Evolutionary conservation across 163 green algal genomes (phyloP).

Genomic region (Trebouxia gelatinosa): DNA sequence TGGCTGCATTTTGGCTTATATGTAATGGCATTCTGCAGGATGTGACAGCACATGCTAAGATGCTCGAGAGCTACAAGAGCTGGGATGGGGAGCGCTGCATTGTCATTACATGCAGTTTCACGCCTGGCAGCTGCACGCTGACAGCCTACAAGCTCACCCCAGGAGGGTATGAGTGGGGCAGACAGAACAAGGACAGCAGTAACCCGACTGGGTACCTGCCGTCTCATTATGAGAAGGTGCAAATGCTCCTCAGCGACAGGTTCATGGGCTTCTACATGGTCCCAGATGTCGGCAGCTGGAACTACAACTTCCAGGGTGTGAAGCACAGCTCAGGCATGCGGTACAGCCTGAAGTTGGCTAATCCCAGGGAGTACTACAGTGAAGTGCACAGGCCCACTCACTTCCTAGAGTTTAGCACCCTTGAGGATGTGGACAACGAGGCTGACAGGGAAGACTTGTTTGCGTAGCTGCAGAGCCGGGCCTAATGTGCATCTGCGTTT

Average conservation of each 20-base stretch:
- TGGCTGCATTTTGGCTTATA: not conserved
- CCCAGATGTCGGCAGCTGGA: constrained; percentile 92
- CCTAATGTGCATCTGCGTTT: too few species aligned
- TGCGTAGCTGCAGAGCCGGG: too few species aligned
- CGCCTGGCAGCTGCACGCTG: constrained; percentile 91
- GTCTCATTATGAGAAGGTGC: constrained; percentile 95
- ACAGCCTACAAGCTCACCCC: constrained; percentile 98
- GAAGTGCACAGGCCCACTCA: constrained; percentile 91
- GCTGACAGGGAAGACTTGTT: constrained; percentile 59
- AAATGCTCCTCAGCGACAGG: constrained; percentile 90
- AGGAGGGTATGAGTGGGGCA: constrained; percentile 95
- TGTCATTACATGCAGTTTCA: constrained; percentile 94
- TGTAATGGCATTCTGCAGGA: constrained; percentile 45
- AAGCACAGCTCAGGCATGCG: constrained; percentile 79
- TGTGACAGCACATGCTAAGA: constrained; percentile 85
- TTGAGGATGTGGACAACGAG: constrained; percentile 63
- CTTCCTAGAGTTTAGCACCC: constrained; percentile 94
- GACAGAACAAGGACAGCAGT: constrained; percentile 85
- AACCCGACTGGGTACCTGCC: constrained; percentile 89
- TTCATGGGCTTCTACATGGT: constrained; percentile 99
- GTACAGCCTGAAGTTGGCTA: constrained; percentile 88
- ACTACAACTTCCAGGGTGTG: constrained; percentile 98
- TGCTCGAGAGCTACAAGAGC: constrained; percentile 90
- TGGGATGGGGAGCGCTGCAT: constrained; percentile 98
- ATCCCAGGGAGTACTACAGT: constrained; percentile 95